These are phyloP conservation scores for Candida easanensis DNA, from an alignment of 805 yeast genomes.

Conservation along the genomic window DNA sequence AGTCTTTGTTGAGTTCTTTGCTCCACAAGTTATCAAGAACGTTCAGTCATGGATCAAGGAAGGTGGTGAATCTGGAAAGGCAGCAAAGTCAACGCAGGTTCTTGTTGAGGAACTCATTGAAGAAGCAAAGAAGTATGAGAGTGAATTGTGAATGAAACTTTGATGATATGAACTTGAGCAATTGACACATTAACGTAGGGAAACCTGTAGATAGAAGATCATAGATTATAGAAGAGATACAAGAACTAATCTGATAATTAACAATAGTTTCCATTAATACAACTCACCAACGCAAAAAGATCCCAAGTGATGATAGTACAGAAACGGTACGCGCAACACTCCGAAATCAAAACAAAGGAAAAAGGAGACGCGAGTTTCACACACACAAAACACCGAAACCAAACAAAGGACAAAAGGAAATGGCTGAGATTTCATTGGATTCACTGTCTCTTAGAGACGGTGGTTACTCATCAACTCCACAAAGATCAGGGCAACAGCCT, in stretches of 20 bases:
- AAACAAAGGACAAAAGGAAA: not conserved
- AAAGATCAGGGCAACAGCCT: not conserved
- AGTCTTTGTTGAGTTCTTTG: conserved; percentile 52
- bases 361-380: not conserved
- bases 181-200: not conserved
- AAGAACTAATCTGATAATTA: too few species aligned
- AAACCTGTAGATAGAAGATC: too few species aligned
- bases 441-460: conserved; percentile 5
- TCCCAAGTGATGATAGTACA: too few species aligned
- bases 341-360: conserved; percentile 6
- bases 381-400: not conserved
- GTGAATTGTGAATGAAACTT: conserved; percentile 2
- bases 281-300: too few species aligned
- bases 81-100: conserved; percentile 30
- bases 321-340: conserved; percentile 7
- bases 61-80: conserved; percentile 70
- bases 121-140: conserved; percentile 7
- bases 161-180: too few species aligned
- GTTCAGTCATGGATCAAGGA: conserved; percentile 53
- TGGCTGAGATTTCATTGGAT: conserved; percentile 12
- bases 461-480: not conserved
- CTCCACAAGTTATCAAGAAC: conserved; percentile 46
- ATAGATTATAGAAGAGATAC: too few species aligned
- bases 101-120: conserved; percentile 12
- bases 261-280: too few species aligned